Base-by-base conservation (phyloP, 371 early-diverging fungal species). In the Polyrhizophydium stewartii region DNA sequence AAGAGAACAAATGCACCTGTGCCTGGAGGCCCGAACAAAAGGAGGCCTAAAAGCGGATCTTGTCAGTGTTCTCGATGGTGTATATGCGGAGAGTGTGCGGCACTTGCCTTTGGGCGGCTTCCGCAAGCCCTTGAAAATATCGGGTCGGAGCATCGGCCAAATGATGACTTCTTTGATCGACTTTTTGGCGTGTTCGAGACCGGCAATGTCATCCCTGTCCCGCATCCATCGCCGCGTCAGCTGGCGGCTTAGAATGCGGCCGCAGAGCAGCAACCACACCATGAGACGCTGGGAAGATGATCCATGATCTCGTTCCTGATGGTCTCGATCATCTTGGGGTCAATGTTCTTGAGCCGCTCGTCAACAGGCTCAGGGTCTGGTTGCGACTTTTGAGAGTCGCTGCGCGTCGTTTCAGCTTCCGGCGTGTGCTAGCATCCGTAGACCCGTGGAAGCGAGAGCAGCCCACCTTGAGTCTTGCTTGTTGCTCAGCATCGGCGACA, bases 141-240 rank as follows among this genome's bases (percentile, higher is more conserved):
- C 90, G 10, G 98, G 97, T 35, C 92, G 69, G 47, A 83, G 68
- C 89, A 97, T 89, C 22, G 98, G 98, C 87, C 88, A 94, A 2
- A 90, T 83, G 0, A 92, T 88, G 1, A 84, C 81, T 69, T 92
- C 91, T 28, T 64, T 61, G 90, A 97, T 90, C 0, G 88, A 81
- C 45, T 75, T 70, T 69, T 97, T 97, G 28, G 95, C 93, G 60
- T 90, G 88, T 27, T 85, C 85, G 35, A 97, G 72, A 0, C 97
- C 98, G 17, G 93, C 92, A 64, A 96, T 93, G 62, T 96, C 94
- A 49, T 90, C 88, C 94, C 94, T 69, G 28, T n/a, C 28, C 3
- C 28, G 49, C 35, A 35, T 35, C 35, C 12, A n/a, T n/a, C n/a
- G n/a, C n/a, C n/a, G n/a, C n/a, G n/a, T n/a, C n/a, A n/a, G 21